Conservation (phyloP, 2,329 filamentous ascomycete genomes). For the Pestalotiopsis sp. region DNA sequence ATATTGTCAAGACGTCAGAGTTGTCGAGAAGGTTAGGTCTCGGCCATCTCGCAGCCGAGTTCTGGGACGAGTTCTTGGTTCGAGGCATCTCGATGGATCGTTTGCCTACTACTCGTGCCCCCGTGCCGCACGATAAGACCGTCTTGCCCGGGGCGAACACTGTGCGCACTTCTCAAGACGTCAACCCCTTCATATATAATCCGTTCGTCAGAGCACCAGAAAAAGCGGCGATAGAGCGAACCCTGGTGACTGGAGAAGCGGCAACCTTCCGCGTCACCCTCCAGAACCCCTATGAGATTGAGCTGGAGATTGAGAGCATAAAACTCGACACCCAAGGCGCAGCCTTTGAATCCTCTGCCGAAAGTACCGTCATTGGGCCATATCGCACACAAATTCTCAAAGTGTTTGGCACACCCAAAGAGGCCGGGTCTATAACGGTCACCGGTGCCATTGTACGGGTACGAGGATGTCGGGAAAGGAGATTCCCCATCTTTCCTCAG, state of each 20-base stretch:
- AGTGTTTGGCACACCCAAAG: conserved; percentile 68
- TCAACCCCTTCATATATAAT: conserved; percentile 93
- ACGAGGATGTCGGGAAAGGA: conserved; percentile 77
- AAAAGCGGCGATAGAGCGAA: conserved; percentile 62
- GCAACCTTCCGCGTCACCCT: conserved; percentile 80
- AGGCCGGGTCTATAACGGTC: conserved; percentile 70
- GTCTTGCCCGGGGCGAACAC: conserved; percentile 54
- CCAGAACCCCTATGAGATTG: conserved; percentile 93
- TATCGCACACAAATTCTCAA: conserved; percentile 81
- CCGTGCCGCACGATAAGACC: conserved; percentile 66
- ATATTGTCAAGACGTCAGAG: conserved; percentile 80
- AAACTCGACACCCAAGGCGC: conserved; percentile 74
- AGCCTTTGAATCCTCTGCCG: conserved; percentile 67
- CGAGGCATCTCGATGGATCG: conserved; percentile 74
- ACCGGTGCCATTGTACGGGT: conserved; percentile 81
- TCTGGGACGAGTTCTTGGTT: conserved; percentile 96
- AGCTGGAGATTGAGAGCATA: conserved; percentile 85
- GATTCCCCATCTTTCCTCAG: conserved; percentile 81
- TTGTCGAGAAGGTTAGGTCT: conserved; percentile 78
- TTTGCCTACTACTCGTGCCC: conserved; percentile 58
- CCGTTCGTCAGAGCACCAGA: conserved; percentile 76
- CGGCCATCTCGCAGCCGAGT: conserved; percentile 73
- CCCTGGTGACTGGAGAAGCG: conserved; percentile 78
- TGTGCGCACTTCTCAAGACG: conserved; percentile 58
- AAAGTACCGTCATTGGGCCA: conserved; percentile 73